Evolutionary conservation across 306 rosid species (phyloP).

Genomic region (Rosa multiflora): DNA sequence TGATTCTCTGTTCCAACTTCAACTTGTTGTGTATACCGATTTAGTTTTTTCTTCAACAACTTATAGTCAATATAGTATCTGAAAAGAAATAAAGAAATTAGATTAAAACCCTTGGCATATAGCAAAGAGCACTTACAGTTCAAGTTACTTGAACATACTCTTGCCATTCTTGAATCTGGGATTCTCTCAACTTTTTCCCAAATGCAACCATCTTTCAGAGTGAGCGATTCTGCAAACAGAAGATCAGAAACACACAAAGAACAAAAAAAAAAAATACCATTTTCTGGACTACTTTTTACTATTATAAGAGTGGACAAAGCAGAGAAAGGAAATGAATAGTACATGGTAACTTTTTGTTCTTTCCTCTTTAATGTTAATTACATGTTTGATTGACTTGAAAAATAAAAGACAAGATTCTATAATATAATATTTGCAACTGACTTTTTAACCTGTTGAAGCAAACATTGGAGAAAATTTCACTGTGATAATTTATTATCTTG

Average conservation of each 20-base stretch:
- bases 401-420: neutral
- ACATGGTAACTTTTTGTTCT: neutral
- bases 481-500: neutral
- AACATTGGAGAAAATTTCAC: neutral
- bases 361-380: neutral
- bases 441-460: neutral
- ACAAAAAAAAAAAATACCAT: neutral
- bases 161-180: constrained; percentile 83
- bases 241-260: constrained; percentile 7
- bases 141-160: constrained; percentile 37
- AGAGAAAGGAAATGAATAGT: neutral
- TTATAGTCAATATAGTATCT: constrained; percentile 78
- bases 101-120: neutral
- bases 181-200: constrained; percentile 86
- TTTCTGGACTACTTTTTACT: neutral
- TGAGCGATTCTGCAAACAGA: constrained; percentile 4
- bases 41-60: constrained; percentile 79
- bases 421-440: neutral
- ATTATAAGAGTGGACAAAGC: neutral
- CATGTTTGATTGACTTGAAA: neutral
- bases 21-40: constrained; percentile 57
- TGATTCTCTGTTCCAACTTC: constrained; percentile 61
- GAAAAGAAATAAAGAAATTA: constrained; percentile 15
- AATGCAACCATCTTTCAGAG: constrained; percentile 67
- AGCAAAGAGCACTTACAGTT: neutral